Base-by-base conservation (phyloP, 495 filamentous ascomycete genomes). In the Penicillium manginii region DNA sequence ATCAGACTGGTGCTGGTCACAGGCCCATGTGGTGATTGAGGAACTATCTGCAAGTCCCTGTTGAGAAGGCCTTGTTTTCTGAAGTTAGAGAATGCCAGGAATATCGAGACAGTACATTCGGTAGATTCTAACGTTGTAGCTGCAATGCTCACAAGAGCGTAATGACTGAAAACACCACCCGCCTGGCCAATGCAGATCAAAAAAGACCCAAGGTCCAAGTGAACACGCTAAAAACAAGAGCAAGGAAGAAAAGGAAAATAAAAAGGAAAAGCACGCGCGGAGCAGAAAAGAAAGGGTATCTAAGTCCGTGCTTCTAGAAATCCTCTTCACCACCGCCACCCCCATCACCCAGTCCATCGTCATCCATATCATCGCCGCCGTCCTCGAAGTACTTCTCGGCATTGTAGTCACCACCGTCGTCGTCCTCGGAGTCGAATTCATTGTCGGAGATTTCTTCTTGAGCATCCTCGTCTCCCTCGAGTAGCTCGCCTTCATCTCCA, bases 321-420 rank as follows among this genome's bases (percentile, higher is more conserved):
- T 80, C 80, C 49, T 79, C 81, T 46, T 82, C 82, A 26, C 74
- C 82, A 17, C 73, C 81, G 15, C 75, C 81, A 51, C 76, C 79
- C n/a, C 74, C 74, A 65, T 80, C 80, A 4, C 67, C 78, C 60
- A 77, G 77, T 6, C 72, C 71, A 59, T 81, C 81, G 42, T 83
- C 80, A 26, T 77, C 79, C 57, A 71, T 77, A 32, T 88, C 85
- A 55, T 84, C 84, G 46, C 83, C 85, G 8, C 85, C 85, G 35
- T 73, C 82, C 62, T 87, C 85, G 56, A 87, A 88, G 74, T 87
- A 87, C 50, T 85, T 78, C 58, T 88, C 85, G 0, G 85, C 85
- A 61, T 88, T 86, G 68, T 88, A 87, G 58, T 84, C 82, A 0
- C 79, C 82, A 10, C 78, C 82, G 18, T 84, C 82, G 52, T 84